A percentile compares a stretch with the other conserved stretches of the same genome.
phyloP scores from a whole-genome alignment of 257 asterid species.

The Nicotiana undulata region DNA sequence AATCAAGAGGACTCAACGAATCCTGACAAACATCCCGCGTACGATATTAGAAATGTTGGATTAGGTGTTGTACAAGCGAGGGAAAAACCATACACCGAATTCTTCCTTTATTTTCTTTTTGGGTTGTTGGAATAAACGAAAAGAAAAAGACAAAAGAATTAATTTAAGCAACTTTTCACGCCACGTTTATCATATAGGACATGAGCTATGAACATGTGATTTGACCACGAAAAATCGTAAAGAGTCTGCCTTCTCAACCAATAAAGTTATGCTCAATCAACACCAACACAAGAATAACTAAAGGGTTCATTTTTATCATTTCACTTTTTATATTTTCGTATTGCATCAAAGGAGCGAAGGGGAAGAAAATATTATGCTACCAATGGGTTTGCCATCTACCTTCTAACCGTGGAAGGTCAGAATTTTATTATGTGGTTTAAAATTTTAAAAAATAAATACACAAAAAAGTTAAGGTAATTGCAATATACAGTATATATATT shows the following conservation, averaged over 20 bases:
- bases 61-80: background rate
- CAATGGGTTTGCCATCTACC: no score
- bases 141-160: background rate
- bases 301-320: background rate
- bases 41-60: background rate
- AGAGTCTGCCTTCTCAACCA: background rate
- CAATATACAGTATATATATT: no score
- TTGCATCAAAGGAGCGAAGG: no score
- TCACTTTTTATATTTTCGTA: no score
- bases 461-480: rapidly evolving
- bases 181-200: background rate
- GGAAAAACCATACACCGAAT: background rate
- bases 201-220: background rate
- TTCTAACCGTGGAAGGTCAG: no score
- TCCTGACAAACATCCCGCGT: background rate
- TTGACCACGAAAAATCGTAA: background rate
- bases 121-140: background rate
- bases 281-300: background rate
- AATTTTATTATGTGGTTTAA: no score
- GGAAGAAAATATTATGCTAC: no score
- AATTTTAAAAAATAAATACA: no score
- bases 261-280: background rate
- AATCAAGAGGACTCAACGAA: background rate
- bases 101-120: background rate
- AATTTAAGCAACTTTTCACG: background rate